These are phyloP conservation scores for Capronia epimyces DNA, from an alignment of 2,329 filamentous ascomycete genomes.

Conservation along the genomic window DNA sequence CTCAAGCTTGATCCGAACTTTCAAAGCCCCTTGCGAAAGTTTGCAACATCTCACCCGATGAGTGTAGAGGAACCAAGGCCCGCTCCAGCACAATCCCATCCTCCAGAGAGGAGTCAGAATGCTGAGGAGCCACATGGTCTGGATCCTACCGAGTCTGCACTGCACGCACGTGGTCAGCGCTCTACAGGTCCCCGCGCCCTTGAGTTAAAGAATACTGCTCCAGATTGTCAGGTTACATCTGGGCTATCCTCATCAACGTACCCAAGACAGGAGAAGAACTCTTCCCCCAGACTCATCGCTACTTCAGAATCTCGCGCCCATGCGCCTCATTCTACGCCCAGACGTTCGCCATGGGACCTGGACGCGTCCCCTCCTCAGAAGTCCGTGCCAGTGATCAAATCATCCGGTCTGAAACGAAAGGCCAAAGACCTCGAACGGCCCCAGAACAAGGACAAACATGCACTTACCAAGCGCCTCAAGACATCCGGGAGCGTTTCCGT, in stretches of 20 bases:
- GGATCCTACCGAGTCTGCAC: not conserved
- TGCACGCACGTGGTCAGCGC: not conserved
- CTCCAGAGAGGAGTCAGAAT: not conserved
- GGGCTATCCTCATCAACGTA: not conserved
- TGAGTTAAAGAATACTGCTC: not conserved
- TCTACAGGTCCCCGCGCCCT: not conserved
- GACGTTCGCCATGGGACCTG: constrained; percentile 40
- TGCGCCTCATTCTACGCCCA: constrained; percentile 36
- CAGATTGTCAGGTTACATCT: not conserved
- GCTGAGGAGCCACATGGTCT: not conserved
- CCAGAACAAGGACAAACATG: not conserved
- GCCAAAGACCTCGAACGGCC: constrained; percentile 1
- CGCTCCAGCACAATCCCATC: not conserved
- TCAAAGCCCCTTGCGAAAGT: not conserved
- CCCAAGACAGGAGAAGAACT: constrained; percentile 1
- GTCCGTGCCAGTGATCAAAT: constrained; percentile 4
- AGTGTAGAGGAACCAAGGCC: not conserved
- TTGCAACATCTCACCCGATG: not conserved
- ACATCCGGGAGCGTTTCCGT: not conserved
- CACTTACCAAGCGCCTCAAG: constrained; percentile 4
- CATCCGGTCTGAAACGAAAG: constrained; percentile 9
- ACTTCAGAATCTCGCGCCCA: constrained; percentile 29
- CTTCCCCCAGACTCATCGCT: constrained; percentile 3
- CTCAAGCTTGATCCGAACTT: constrained; percentile 15
- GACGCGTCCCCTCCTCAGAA: constrained; percentile 37